These are phyloP conservation scores for Monosporascus cannonballus DNA, from an alignment of 2,329 filamentous ascomycete species.

Conservation along the genomic window DNA sequence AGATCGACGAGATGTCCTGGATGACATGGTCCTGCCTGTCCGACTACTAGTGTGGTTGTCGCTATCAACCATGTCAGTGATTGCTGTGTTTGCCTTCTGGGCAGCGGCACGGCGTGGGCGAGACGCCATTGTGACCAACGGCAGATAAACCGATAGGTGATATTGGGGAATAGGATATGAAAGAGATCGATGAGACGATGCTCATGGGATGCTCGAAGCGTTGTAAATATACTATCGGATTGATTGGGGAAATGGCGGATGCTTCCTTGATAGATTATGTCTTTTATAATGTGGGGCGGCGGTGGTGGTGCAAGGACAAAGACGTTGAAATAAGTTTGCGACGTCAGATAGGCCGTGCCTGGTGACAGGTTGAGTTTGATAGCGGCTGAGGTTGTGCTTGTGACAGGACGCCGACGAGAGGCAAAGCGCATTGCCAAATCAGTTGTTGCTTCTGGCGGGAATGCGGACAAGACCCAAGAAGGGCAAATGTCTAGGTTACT, in stretches of 20 bases:
- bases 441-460: too few relatives aligned
- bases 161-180: background rate
- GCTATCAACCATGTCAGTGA: conserved; percentile 47
- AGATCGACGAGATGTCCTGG: conserved; percentile 41
- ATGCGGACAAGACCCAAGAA: background rate
- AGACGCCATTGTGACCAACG: conserved; percentile 20
- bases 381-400: background rate
- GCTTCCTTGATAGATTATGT: background rate
- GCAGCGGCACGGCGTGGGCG: conserved; percentile 37
- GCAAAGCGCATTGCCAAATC: background rate
- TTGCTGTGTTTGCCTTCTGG: conserved; percentile 38
- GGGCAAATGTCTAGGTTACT: too few relatives aligned
- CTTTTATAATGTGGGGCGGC: background rate
- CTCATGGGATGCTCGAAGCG: conserved; percentile 1
- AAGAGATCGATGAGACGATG: background rate
- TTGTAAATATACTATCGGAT: background rate
- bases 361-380: conserved; percentile 14
- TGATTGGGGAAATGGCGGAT: background rate
- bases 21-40: conserved; percentile 41
- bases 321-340: conserved; percentile 24
- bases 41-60: conserved; percentile 31
- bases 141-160: background rate
- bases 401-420: conserved; percentile 17
- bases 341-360: conserved; percentile 7
- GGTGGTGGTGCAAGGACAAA: conserved; percentile 17